Conservation (phyloP, 75 land plant species). For the Cupressus sempervirens region DNA sequence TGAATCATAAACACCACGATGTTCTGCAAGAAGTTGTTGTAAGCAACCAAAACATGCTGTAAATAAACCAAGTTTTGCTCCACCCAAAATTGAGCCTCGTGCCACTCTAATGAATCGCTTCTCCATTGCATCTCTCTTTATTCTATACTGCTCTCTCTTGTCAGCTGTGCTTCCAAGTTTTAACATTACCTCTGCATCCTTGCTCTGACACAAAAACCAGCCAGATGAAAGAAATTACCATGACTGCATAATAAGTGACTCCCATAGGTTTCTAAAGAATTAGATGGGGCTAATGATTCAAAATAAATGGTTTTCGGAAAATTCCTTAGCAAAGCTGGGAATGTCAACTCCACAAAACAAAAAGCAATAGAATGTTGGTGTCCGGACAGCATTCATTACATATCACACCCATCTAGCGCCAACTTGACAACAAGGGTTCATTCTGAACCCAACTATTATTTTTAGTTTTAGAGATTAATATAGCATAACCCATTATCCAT, state of each 20-base stretch:
- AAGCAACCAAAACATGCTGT: slow-evolving; percentile 73
- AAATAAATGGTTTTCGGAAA: neutral
- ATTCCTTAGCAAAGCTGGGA: neutral
- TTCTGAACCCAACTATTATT: neutral
- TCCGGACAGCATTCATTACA: neutral
- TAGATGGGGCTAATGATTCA: neutral
- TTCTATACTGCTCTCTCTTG: slow-evolving; percentile 63
- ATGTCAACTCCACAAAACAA: neutral
- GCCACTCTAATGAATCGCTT: slow-evolving; percentile 75
- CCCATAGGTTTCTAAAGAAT: neutral
- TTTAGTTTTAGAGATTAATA: neutral
- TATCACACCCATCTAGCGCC: no score
- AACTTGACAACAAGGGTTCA: neutral
- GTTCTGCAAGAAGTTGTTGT: slow-evolving; percentile 68
- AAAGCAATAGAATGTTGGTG: neutral
- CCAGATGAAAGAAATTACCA: neutral
- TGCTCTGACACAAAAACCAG: slow-evolving; percentile 38
- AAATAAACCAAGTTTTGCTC: slow-evolving; percentile 89
- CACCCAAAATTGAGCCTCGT: slow-evolving; percentile 89
- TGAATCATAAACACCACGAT: slow-evolving; percentile 70
- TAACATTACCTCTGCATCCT: slow-evolving; percentile 74
- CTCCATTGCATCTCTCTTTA: slow-evolving; percentile 87
- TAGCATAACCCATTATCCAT: neutral
- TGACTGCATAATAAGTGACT: neutral
- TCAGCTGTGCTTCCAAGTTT: slow-evolving; percentile 75